Evolutionary conservation across 108 stramenopile genomes (phyloP), one percentile per base, ranked within the genome.

Genomic region (Cyclotella baltica): DNA sequence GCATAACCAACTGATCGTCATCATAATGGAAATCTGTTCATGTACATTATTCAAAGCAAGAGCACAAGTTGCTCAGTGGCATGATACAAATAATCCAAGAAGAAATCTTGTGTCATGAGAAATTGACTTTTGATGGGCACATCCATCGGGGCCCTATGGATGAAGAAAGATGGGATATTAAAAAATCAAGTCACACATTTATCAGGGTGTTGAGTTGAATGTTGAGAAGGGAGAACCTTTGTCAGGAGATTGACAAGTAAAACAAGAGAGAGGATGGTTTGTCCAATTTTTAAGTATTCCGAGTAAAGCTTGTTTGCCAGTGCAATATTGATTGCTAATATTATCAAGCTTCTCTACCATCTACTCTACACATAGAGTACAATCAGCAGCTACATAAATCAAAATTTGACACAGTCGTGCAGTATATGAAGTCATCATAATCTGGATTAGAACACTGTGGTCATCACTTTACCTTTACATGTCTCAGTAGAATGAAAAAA

Each of bases 61-160:
- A 75, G 25, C 36, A 43, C 30, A 33, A 27, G 28, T 0, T n/a
- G n/a, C n/a, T 27, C 29, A 62, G 3, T 20, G 6, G 18, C 22
- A 28, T 62, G 61, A 9, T 73, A 4, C 31, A 34, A 25, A 34
- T 10, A 50, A 20, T 62, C 6, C 62, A 62, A 22, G 36, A 27
- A 6, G 72, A 46, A 9, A 63, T 73, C 23, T 31, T 25, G 5
- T 22, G 72, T 0, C 43, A 59, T 31, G 61, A 62, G 2, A 53
- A 73, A 35, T 2, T 27, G 13, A 29, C 56, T 1, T 73, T 62
- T 20, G 43, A 62, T 1, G 72, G 62, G 61, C 61, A 73, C 20
- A 19, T 19, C 3, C 29, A 38, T 25, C 57, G 38, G n/a, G 6
- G 27, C 1, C 20, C 15, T 38, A 56, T 72, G 16, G 71, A 72